These are phyloP conservation scores for Phytopythium delawarense DNA, from an alignment of 352 stramenopile species.

Conservation along the genomic window DNA sequence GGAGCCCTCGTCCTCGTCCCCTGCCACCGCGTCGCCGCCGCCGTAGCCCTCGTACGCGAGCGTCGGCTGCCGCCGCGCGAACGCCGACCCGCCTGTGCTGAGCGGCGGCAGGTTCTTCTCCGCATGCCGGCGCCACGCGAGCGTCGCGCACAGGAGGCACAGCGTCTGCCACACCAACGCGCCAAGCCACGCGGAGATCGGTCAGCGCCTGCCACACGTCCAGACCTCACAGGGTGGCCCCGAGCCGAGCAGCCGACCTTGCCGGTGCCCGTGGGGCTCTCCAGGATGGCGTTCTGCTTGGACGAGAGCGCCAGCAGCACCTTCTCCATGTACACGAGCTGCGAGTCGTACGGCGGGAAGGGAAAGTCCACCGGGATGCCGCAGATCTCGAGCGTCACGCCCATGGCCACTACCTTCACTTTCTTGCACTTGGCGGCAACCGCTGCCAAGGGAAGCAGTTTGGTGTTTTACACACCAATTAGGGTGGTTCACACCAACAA, in stretches of 20 bases:
- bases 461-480: background rate
- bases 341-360: conserved; percentile 95
- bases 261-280: conserved; percentile 97
- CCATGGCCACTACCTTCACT: conserved; percentile 20
- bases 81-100: conserved; percentile 2
- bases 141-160: conserved; percentile 93
- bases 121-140: conserved; percentile 91
- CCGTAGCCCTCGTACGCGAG: conserved; percentile 52
- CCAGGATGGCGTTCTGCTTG: conserved; percentile 95
- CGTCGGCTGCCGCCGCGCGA: conserved; percentile 4
- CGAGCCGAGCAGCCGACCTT: conserved; percentile 59
- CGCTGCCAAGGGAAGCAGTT: background rate
- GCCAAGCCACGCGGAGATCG: background rate
- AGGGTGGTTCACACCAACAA: background rate
- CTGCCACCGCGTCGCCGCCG: conserved; percentile 13
- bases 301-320: conserved; percentile 89
- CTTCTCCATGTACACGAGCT: conserved; percentile 97
- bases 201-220: background rate
- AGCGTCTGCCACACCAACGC: conserved; percentile 75
- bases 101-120: conserved; percentile 40
- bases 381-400: conserved; percentile 78
- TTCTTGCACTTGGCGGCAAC: conserved; percentile 1
- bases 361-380: conserved; percentile 94
- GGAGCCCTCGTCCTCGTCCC: conserved; percentile 29
- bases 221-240: too few species aligned